These are phyloP conservation scores for Hyphopichia khmerensis DNA, from an alignment of 1,139 yeast genomes.

Conservation along the genomic window DNA sequence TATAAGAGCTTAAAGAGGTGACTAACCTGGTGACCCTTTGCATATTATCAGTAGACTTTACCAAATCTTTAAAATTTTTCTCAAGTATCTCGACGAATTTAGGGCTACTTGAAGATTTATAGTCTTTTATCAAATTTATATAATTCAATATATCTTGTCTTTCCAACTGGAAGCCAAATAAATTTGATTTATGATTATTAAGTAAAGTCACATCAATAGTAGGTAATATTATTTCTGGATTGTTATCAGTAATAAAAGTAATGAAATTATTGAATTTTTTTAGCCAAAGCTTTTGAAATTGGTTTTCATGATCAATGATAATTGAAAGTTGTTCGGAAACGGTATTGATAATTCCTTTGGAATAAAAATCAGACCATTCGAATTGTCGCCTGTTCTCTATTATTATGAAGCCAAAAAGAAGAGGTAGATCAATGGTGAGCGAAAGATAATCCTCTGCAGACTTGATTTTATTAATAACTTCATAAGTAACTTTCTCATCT, in stretches of 20 bases:
- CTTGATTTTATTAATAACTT: slow-evolving; percentile 31
- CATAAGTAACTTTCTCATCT: slow-evolving; percentile 13
- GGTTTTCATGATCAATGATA: slow-evolving; percentile 57
- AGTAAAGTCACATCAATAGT: slow-evolving; percentile 43
- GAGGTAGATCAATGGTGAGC: slow-evolving; percentile 70
- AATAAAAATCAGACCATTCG: slow-evolving; percentile 61
- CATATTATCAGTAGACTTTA: slow-evolving; percentile 38
- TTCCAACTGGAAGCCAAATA: slow-evolving; percentile 28
- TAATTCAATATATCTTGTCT: slow-evolving; percentile 43
- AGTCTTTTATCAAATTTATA: slow-evolving; percentile 25
- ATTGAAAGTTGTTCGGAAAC: slow-evolving; percentile 61
- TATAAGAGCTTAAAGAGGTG: slow-evolving; percentile 31
- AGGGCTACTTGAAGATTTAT: slow-evolving; percentile 15
- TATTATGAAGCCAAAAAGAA: slow-evolving; percentile 73
- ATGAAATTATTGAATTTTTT: slow-evolving; percentile 54
- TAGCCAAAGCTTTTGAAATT: slow-evolving; percentile 62
- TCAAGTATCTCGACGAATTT: slow-evolving; percentile 42
- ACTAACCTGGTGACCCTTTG: slow-evolving; percentile 36
- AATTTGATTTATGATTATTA: slow-evolving; percentile 15
- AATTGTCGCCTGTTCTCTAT: slow-evolving; percentile 69
- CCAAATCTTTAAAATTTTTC: slow-evolving; percentile 47
- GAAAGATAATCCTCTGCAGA: slow-evolving; percentile 47
- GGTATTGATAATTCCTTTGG: slow-evolving; percentile 49
- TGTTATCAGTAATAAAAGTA: slow-evolving; percentile 16
- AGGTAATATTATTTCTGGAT: slow-evolving; percentile 23